phyloP scores from a whole-genome alignment of 208 protist species.

The Giardia duodenalis region DNA sequence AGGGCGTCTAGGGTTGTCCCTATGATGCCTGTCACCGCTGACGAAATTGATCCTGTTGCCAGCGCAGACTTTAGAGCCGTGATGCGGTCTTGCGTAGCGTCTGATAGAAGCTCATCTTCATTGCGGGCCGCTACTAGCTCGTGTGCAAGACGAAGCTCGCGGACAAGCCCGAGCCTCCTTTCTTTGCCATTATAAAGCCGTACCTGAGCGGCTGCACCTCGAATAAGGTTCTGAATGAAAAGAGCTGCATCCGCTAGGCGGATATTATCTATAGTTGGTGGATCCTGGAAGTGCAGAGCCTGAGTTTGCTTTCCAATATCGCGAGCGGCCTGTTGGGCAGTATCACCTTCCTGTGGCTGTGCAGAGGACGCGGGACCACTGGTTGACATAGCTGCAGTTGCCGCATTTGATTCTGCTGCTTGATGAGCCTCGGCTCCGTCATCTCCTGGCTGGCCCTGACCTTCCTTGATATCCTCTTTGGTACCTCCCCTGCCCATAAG shows the following conservation, averaged over 20 bases:
- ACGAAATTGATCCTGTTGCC: background rate
- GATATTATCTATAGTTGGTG: slow-evolving; percentile 14
- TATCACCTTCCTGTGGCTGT: background rate
- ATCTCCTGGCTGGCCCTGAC: background rate
- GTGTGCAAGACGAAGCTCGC: slow-evolving; percentile 7
- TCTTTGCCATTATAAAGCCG: slow-evolving; percentile 19
- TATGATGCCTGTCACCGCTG: background rate
- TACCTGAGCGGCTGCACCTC: background rate
- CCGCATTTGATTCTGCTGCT: background rate
- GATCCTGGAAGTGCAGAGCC: background rate
- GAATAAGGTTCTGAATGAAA: slow-evolving; percentile 19
- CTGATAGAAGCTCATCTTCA: background rate
- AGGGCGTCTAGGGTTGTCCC: background rate
- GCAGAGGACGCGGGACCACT: background rate
- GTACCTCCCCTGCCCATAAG: background rate
- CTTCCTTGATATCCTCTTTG: background rate
- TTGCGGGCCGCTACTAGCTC: background rate
- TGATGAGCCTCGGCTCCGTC: background rate
- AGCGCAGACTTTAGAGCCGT: background rate
- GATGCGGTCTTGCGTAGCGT: background rate
- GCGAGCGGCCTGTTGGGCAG: too few relatives aligned
- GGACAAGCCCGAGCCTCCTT: slow-evolving; percentile 2
- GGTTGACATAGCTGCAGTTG: background rate
- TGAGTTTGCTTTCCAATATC: background rate
- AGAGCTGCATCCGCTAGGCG: background rate